These are phyloP conservation scores for Psilocybe azurescens DNA, from an alignment of 768 basidiomycete genomes.

Conservation along the genomic window DNA sequence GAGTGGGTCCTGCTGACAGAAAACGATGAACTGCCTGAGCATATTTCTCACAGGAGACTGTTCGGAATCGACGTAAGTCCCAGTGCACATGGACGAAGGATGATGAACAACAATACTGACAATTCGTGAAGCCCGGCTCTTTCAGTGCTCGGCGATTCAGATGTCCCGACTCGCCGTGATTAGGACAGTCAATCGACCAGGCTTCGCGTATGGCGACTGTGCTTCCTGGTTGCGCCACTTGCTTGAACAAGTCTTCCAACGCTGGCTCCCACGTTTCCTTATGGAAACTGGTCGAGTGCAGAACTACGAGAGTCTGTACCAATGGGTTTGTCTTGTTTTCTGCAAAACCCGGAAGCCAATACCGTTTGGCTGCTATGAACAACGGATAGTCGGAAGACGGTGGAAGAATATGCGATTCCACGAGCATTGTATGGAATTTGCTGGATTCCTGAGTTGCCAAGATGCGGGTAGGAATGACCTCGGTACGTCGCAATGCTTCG, in stretches of 20 bases:
- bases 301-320: constrained; percentile 61
- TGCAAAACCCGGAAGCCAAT: constrained; percentile 49
- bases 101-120: constrained; percentile 35
- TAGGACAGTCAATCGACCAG: constrained; percentile 75
- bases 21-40: constrained; percentile 64
- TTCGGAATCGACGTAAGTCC: constrained; percentile 1
- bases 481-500: not conserved
- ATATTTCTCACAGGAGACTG: constrained; percentile 71
- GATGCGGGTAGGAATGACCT: not conserved
- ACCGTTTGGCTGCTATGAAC: constrained; percentile 60
- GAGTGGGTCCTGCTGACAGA: constrained; percentile 44
- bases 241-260: constrained; percentile 50
- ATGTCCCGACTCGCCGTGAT: constrained; percentile 66
- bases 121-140: constrained; percentile 48
- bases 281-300: constrained; percentile 77
- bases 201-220: constrained; percentile 51
- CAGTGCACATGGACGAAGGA: constrained; percentile 6
- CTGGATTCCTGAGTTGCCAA: not conserved
- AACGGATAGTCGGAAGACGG: constrained; percentile 51
- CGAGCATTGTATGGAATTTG: constrained; percentile 16
- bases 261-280: constrained; percentile 78
- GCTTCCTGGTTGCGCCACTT: constrained; percentile 22
- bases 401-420: constrained; percentile 28
- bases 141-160: constrained; percentile 57
- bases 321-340: constrained; percentile 38